A percentile compares a stretch with the other conserved stretches of the same genome.
These are phyloP conservation scores for Medicago arabica DNA, from an alignment of 306 rosid genomes.

Conservation along the genomic window DNA sequence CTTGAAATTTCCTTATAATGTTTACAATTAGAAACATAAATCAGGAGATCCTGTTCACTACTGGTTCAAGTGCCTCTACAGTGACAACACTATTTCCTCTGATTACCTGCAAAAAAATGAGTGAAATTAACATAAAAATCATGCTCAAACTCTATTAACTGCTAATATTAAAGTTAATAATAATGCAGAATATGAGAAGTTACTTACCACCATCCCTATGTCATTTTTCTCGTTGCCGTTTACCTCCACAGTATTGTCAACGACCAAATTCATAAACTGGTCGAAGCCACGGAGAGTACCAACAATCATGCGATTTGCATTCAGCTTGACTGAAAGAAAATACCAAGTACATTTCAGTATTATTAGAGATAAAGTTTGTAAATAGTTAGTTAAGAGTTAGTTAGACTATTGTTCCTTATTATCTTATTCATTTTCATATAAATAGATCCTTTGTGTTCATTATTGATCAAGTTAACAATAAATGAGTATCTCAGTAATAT, in stretches of 20 bases:
- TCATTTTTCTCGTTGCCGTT: conserved; percentile 87
- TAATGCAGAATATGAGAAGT: conserved; percentile 14
- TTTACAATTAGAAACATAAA: conserved; percentile 1
- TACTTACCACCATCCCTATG: conserved; percentile 95
- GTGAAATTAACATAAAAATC: conserved; percentile 12
- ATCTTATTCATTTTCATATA: too few relatives aligned
- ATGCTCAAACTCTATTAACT: background rate
- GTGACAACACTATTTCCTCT: conserved; percentile 97
- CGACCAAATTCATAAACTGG: conserved; percentile 94
- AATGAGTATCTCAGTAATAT: background rate
- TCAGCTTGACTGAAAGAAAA: conserved; percentile 74
- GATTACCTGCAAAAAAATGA: conserved; percentile 68
- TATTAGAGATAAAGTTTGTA: too few relatives aligned
- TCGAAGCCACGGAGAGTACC: conserved; percentile 97
- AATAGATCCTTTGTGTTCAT: too few relatives aligned
- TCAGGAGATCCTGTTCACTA: conserved; percentile 63
- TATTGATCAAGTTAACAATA: background rate
- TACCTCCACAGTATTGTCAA: conserved; percentile 92
- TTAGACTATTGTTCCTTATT: too few relatives aligned
- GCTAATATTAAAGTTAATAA: background rate
- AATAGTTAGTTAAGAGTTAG: too few relatives aligned
- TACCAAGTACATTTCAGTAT: background rate
- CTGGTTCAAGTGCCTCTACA: conserved; percentile 97
- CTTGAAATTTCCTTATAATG: conserved; percentile 12
- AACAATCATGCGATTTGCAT: conserved; percentile 88